A percentile compares a stretch with the other conserved stretches of the same genome.
phyloP scores from a whole-genome alignment of 1,284 basidiomycete genomes.

The Apiotrichum laibachii region DNA sequence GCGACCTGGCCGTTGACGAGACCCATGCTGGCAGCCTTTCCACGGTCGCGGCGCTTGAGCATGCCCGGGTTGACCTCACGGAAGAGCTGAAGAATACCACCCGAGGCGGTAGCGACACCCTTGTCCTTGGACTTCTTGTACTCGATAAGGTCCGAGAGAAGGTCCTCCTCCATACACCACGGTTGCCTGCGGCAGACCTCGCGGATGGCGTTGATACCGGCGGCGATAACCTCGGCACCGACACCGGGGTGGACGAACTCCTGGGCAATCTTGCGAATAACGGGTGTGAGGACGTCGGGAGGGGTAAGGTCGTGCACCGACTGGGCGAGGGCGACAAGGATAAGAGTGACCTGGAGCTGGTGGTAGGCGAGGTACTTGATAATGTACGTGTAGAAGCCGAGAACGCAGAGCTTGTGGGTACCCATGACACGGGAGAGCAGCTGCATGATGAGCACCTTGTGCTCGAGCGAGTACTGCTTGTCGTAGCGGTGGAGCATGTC shows the following conservation, averaged over 20 bases:
- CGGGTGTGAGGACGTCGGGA: slow-evolving; percentile 85
- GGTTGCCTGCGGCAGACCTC: slow-evolving; percentile 92
- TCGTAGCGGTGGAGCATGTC: slow-evolving; percentile 81
- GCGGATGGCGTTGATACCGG: slow-evolving; percentile 89
- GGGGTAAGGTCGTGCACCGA: slow-evolving; percentile 95
- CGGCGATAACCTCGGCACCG: slow-evolving; percentile 89
- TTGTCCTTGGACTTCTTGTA: slow-evolving; percentile 96
- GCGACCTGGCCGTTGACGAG: slow-evolving; percentile 64
- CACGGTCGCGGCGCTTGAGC: slow-evolving; percentile 83
- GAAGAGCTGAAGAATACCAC: slow-evolving; percentile 88
- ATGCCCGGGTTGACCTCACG: slow-evolving; percentile 93
- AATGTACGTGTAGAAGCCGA: slow-evolving; percentile 96
- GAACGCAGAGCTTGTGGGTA: slow-evolving; percentile 85
- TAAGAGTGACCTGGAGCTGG: slow-evolving; percentile 89
- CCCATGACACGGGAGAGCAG: slow-evolving; percentile 95
- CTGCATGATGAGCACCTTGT: slow-evolving; percentile 97
- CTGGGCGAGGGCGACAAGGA: slow-evolving; percentile 92
- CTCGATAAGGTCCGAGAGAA: slow-evolving; percentile 87
- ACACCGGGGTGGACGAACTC: slow-evolving; percentile 99
- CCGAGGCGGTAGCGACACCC: slow-evolving; percentile 80
- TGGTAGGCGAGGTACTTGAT: slow-evolving; percentile 87
- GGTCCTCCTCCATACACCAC: slow-evolving; percentile 88
- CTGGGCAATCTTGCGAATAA: slow-evolving; percentile 85
- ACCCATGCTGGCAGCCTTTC: slow-evolving; percentile 75
- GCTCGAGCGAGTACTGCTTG: slow-evolving; percentile 89